Percentiles rank a stretch among this genome's conserved stretches.
These are phyloP conservation scores for Speleostelium caveatum DNA, from an alignment of 78 protist species.

Conservation along the genomic window DNA sequence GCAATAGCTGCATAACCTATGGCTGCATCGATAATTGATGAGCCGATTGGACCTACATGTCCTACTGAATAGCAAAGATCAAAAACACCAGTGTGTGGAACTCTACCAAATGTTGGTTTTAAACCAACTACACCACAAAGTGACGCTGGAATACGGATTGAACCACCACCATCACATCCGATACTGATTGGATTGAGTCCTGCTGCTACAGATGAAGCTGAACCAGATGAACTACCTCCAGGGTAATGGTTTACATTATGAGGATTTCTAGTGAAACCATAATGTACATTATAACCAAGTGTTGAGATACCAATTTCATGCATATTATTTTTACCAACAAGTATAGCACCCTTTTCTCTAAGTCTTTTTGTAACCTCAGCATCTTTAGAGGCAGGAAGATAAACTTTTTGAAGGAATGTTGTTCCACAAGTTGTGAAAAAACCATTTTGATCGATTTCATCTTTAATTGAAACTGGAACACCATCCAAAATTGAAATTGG, in stretches of 20 bases:
- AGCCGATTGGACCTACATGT: conserved; percentile 80
- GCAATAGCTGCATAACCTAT: conserved; percentile 67
- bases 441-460: conserved; percentile 69
- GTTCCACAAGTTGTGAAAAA: conserved; percentile 72
- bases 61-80: conserved; percentile 80
- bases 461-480: conserved; percentile 84
- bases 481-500: conserved; percentile 84
- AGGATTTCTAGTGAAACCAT: conserved; percentile 84
- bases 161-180: conserved; percentile 88
- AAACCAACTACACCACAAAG: conserved; percentile 83
- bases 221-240: conserved; percentile 86
- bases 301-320: conserved; percentile 90
- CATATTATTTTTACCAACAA: conserved; percentile 91
- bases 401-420: conserved; percentile 14
- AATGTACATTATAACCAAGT: conserved; percentile 72
- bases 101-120: conserved; percentile 75
- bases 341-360: conserved; percentile 65
- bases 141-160: conserved; percentile 83
- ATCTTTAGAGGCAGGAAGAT: neutral
- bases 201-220: conserved; percentile 65
- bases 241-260: conserved; percentile 60
- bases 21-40: conserved; percentile 46
- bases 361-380: conserved; percentile 19
- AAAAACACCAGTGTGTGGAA: conserved; percentile 53
- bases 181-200: conserved; percentile 77